These are phyloP conservation scores for Fusarium solani-melongenae DNA, from an alignment of 2,329 filamentous ascomycete genomes.

Conservation along the genomic window DNA sequence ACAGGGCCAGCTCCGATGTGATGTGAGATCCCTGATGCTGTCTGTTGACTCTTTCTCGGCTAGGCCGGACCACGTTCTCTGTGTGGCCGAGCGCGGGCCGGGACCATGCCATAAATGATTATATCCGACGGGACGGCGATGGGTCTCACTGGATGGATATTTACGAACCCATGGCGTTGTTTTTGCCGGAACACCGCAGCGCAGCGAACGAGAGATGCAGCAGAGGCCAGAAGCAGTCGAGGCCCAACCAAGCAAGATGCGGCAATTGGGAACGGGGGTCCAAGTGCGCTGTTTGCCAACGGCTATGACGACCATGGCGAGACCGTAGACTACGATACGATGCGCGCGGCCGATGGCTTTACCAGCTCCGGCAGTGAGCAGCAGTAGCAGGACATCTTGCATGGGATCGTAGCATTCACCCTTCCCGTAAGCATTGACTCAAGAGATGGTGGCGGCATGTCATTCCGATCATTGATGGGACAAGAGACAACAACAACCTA, in stretches of 20 bases:
- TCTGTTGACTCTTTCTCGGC: constrained; percentile 12
- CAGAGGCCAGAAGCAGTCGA: not conserved
- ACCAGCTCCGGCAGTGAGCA: constrained; percentile 13
- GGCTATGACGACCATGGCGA: not conserved
- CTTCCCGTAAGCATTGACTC: not conserved
- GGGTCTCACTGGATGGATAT: constrained; percentile 14
- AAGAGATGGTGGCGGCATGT: constrained; percentile 1
- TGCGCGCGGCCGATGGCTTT: not conserved
- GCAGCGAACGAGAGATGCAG: not conserved
- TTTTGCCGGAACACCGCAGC: not conserved
- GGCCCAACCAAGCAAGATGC: constrained; percentile 14
- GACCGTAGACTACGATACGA: not conserved
- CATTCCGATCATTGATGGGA: constrained; percentile 24
- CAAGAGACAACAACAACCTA: constrained; percentile 22
- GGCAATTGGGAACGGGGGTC: constrained; percentile 24
- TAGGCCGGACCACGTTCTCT: constrained; percentile 24
- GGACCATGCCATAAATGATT: constrained; percentile 25
- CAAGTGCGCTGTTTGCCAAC: constrained; percentile 11
- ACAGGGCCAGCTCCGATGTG: not conserved
- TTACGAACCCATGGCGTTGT: constrained; percentile 25
- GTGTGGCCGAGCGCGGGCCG: constrained; percentile 30
- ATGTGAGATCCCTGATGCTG: not conserved
- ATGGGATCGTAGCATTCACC: constrained; percentile 18
- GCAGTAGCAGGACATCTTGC: constrained; percentile 18
- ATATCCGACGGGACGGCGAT: constrained; percentile 14